Evolutionary conservation across 1,284 basidiomycete species (phyloP), one percentile per base, ranked within the genome.

Genomic region (Takashimella koratensis): DNA sequence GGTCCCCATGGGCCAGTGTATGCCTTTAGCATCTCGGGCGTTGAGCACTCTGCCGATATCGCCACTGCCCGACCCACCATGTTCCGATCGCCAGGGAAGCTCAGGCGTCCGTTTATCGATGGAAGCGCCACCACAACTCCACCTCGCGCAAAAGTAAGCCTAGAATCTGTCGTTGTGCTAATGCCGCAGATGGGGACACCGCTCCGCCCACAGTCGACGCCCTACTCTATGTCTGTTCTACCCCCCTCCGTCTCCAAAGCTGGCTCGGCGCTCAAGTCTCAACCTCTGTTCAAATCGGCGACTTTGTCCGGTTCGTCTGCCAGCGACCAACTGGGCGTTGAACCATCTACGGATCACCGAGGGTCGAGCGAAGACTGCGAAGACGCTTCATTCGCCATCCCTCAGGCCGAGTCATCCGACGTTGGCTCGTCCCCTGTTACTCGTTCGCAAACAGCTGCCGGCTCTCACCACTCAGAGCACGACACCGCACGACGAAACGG

Each of bases 351-450:
- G 16, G 30, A 36, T 36, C 30, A 36, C 30, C 51, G 63, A 50
- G 66, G 63, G 13, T 63, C 60, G 6, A 66, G 65, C 51, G 65
- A 56, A 16, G 63, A 66, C 49, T 49, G 60, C 26, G 65, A 64
- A 42, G 63, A 65, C 12, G 64, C 66, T 16, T 68, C 66, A 13
- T 53, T 64, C n/a, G 24, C 21, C 4, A 21, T 63, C 1, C 45
- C 52, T 16, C 21, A 3, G 3, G 49, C 22, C 16, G 26, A 21
- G 6, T 55, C 59, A 2, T 57, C 48, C 20, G 48, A 52, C 5
- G 26, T n/a, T 5, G 52, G 46, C 23, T 60, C 59, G 13, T 57
- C 61, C 4, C 53, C 58, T 4, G 26, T 45, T 19, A 22, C 10
- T 21, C 45, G 24, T 11, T 11, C 24, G 10, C 21, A 10, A 49